Base-by-base conservation (phyloP, 352 stramenopile species). In the Phytophthora europaea region DNA sequence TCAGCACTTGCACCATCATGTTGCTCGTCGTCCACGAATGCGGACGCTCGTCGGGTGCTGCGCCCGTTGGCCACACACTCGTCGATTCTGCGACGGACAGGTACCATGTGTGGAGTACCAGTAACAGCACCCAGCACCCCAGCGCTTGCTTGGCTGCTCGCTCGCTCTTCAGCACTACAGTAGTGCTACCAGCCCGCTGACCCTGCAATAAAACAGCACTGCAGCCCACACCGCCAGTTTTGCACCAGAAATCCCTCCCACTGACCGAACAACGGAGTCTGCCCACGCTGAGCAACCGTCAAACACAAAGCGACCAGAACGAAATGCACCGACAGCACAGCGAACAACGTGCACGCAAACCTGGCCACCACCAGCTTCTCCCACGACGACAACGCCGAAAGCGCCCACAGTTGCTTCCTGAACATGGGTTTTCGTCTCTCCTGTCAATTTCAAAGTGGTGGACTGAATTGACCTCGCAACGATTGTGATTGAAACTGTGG, bases 281-380 rank as follows among this genome's bases (percentile, higher is more conserved):
- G 51, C 7, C 31, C 70, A 43, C 52, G 56, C 13, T 50, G 40
- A 22, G n/a, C 58, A 58, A 63, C 23, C 34, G 61, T 4, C 58
- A 76, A 48, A 40, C 64, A 76, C 9, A 65, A 3, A 18, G 63
- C 63, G 7, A 73, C 43, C 50, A 65, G 7, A 16, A 69, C n/a
- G 33, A 73, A 62, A 61, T 76, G 57, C 13, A 61, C 45, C 18
- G 70, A 76, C 57, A 72, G 4, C 6, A 76, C 36, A 12, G 38
- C 62, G 16, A 68, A 64, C 28, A 76, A 31, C 4, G 45, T 28
- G 40, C 45, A 53, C 16, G 57, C 45, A 13, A 68, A 53, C 22
- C 10, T 54, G 40, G 22, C 16, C 12, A 47, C 40, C 56, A 67
- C 18, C 48, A 45, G 16, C 22, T 67, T 61, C 8, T 72, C 56